Evolutionary conservation across 2,329 filamentous ascomycete genomes (phyloP).

Genomic region (Colletotrichum navitas): DNA sequence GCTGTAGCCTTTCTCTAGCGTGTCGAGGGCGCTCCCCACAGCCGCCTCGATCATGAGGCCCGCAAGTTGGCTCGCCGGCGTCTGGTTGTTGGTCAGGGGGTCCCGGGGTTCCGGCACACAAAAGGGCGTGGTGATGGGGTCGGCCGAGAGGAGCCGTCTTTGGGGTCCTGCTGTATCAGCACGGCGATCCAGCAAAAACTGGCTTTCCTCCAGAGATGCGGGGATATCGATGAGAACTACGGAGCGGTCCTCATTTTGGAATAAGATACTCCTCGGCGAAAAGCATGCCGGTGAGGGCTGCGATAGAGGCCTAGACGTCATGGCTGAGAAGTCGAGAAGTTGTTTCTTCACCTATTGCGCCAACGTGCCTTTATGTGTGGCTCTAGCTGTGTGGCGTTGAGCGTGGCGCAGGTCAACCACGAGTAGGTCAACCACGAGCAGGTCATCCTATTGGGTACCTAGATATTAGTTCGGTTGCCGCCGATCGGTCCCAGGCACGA

Average conservation of each 20-base stretch:
- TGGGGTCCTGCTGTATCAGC: conserved; percentile 35
- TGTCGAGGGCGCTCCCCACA: conserved; percentile 58
- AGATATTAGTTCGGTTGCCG: conserved; percentile 3
- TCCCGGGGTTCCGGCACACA: conserved; percentile 65
- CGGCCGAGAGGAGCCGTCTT: conserved; percentile 61
- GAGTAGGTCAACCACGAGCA: too few species aligned
- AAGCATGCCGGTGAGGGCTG: neutral
- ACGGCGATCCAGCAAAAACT: conserved; percentile 59
- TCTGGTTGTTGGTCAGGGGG: conserved; percentile 51
- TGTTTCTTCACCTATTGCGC: neutral
- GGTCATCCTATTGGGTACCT: too few species aligned
- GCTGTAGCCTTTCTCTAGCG: conserved; percentile 50
- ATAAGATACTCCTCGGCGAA: conserved; percentile 37
- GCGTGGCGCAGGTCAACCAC: neutral
- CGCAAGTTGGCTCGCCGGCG: conserved; percentile 63
- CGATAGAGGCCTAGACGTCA: conserved; percentile 5
- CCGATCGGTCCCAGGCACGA: conserved; percentile 38
- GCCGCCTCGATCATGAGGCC: conserved; percentile 66
- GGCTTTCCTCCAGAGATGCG: conserved; percentile 75
- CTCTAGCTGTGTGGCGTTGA: conserved; percentile 16
- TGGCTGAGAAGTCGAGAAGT: neutral
- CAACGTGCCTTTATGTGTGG: conserved; percentile 28
- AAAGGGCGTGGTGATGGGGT: conserved; percentile 60
- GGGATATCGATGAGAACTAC: conserved; percentile 77
- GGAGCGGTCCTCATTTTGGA: conserved; percentile 44